Evolutionary conservation across 257 asterid species (phyloP).

Genomic region (Rubia yunnanensis): DNA sequence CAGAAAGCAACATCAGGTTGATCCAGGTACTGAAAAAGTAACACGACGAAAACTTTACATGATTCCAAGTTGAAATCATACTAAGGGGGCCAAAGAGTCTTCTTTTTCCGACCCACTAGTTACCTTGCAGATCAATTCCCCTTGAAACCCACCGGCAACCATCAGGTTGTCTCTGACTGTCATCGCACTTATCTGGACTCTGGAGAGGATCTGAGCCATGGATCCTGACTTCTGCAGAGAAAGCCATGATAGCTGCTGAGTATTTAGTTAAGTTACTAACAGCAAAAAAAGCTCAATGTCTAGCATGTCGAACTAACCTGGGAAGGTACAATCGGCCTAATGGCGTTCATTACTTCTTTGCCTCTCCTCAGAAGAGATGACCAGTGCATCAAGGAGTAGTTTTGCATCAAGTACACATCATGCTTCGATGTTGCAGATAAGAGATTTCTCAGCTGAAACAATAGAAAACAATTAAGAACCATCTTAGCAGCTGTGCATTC

Average conservation of each 20-base stretch:
- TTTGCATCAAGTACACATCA: conserved; percentile 81
- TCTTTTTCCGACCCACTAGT: neutral
- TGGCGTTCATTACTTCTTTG: conserved; percentile 75
- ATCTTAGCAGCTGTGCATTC: neutral
- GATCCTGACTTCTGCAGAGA: conserved; percentile 49
- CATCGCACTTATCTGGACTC: conserved; percentile 82
- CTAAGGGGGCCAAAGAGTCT: neutral
- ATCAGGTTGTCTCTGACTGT: conserved; percentile 60
- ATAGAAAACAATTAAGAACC: neutral
- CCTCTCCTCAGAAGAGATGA: conserved; percentile 58
- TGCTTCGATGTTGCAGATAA: conserved; percentile 85
- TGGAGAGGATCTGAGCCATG: conserved; percentile 43
- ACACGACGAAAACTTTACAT: neutral
- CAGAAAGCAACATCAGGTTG: conserved; percentile 69
- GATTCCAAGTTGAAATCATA: neutral
- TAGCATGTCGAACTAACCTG: conserved; percentile 27
- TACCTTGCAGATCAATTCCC: conserved; percentile 93
- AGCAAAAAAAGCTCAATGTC: neutral
- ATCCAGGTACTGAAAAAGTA: conserved; percentile 41
- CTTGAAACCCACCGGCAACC: conserved; percentile 86
- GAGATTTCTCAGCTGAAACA: conserved; percentile 68
- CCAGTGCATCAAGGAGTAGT: conserved; percentile 91
- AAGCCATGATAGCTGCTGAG: neutral
- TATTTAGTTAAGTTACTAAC: neutral
- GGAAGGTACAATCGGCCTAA: conserved; percentile 57